phyloP scores from a whole-genome alignment of 2,329 filamentous ascomycete genomes.

The Amphichorda felina region DNA sequence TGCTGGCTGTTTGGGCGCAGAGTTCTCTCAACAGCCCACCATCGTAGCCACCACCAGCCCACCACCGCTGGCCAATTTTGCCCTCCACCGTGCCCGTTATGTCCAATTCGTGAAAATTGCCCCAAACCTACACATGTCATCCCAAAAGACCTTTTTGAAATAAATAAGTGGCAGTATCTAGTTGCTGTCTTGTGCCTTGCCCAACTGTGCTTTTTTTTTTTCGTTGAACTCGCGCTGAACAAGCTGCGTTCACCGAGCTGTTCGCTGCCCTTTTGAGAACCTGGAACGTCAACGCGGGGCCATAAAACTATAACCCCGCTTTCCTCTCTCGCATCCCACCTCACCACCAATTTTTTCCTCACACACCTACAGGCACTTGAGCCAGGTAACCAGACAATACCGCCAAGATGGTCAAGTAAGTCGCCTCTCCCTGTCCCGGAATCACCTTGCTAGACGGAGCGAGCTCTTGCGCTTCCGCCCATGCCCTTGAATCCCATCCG shows the following conservation, averaged over 20 bases:
- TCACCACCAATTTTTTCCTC: conserved; percentile 12
- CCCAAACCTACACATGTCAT: no score
- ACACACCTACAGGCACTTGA: conserved; percentile 23
- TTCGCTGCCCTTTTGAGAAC: not conserved
- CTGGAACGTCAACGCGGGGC: conserved; percentile 4
- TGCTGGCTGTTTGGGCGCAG: no score
- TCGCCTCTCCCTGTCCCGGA: conserved; percentile 18
- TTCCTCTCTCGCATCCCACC: conserved; percentile 13
- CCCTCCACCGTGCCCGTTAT: no score
- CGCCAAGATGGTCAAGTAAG: conserved; percentile 99
- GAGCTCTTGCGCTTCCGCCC: not conserved
- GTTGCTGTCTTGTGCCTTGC: not conserved
- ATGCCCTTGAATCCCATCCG: not conserved
- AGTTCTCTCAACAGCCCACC: no score
- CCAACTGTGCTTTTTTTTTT: no score
- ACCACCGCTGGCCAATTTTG: no score
- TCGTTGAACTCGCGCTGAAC: no score
- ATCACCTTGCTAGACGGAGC: not conserved
- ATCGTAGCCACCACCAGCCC: no score
- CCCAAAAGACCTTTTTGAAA: no score
- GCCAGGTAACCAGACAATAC: conserved; percentile 46
- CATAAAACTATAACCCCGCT: conserved; percentile 32
- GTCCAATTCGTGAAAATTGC: no score
- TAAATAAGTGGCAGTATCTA: not conserved
- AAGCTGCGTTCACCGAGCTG: no score